A percentile compares a stretch with the other conserved stretches of the same genome.
Conservation (phyloP, 2,329 filamentous ascomycete species). For the Nigrograna mackinnonii region DNA sequence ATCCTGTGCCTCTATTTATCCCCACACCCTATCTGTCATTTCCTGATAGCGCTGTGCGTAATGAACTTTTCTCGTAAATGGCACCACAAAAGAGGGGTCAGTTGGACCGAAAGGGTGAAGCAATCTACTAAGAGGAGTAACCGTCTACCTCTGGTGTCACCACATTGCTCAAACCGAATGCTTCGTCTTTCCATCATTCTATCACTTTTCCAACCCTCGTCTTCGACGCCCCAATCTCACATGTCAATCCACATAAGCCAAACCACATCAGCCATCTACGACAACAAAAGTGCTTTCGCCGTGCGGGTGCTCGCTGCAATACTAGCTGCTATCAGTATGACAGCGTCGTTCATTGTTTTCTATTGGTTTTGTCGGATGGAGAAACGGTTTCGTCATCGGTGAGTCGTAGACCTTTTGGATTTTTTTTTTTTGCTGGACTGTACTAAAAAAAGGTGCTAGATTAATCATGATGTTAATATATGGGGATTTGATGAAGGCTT, state of each 20-base stretch:
- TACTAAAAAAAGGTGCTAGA: constrained; percentile 43
- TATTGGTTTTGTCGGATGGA: constrained; percentile 78
- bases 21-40: too few species aligned
- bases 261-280: constrained; percentile 11
- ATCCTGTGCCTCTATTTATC: too few species aligned
- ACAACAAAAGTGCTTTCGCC: constrained; percentile 20
- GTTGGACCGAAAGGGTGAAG: too few species aligned
- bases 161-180: constrained; percentile 1
- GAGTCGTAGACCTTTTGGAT: too few species aligned
- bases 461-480: constrained; percentile 75
- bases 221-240: constrained; percentile 1
- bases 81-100: too few species aligned
- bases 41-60: too few species aligned
- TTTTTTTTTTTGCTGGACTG: not conserved
- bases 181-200: not conserved
- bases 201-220: not conserved
- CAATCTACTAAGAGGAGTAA: too few species aligned
- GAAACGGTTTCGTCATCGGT: constrained; percentile 75
- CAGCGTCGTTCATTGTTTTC: constrained; percentile 59
- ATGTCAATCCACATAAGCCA: not conserved
- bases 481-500: constrained; percentile 71
- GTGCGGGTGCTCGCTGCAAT: constrained; percentile 39
- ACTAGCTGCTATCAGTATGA: constrained; percentile 56
- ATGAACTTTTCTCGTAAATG: too few species aligned
- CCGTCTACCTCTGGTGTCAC: too few species aligned